These are phyloP conservation scores for Talaromyces proteolyticus DNA, from an alignment of 495 filamentous ascomycete species.

Conservation along the genomic window DNA sequence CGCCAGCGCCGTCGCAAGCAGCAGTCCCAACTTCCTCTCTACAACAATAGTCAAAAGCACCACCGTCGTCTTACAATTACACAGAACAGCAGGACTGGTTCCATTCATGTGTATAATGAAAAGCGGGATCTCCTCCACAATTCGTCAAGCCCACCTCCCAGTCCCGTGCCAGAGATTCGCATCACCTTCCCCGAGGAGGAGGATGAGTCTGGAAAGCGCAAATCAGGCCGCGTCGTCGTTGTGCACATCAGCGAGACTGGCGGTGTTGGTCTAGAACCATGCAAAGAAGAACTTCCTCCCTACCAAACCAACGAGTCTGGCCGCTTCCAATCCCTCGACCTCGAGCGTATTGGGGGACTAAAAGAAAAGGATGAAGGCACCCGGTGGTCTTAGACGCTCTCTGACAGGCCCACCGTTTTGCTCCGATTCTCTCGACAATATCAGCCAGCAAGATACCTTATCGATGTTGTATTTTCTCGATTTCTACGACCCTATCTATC, in stretches of 20 bases:
- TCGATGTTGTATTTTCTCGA: slow-evolving; percentile 19
- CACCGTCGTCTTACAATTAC: slow-evolving; percentile 63
- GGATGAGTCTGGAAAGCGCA: slow-evolving; percentile 70
- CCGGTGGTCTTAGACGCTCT: slow-evolving; percentile 25
- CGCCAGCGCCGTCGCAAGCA: slow-evolving; percentile 53
- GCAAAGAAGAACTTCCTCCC: slow-evolving; percentile 75
- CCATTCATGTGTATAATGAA: slow-evolving; percentile 68
- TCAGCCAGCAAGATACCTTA: not conserved
- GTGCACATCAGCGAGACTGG: slow-evolving; percentile 85
- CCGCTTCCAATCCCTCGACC: slow-evolving; percentile 85
- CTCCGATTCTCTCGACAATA: not conserved
- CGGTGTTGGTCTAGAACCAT: slow-evolving; percentile 80
- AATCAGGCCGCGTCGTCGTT: slow-evolving; percentile 84
- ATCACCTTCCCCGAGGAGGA: slow-evolving; percentile 99
- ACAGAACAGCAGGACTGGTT: slow-evolving; percentile 52
- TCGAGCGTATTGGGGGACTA: slow-evolving; percentile 89
- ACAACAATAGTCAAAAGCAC: slow-evolving; percentile 37
- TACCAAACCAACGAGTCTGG: slow-evolving; percentile 72
- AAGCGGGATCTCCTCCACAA: slow-evolving; percentile 66
- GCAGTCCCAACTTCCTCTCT: slow-evolving; percentile 51
- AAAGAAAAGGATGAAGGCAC: slow-evolving; percentile 70
- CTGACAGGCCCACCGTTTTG: not conserved
- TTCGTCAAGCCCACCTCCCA: slow-evolving; percentile 67
- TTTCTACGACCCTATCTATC: slow-evolving; percentile 8
- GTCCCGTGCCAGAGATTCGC: slow-evolving; percentile 92